phyloP scores from a whole-genome alignment of 1,139 yeast genomes.

The Taphrina flavorubra region DNA sequence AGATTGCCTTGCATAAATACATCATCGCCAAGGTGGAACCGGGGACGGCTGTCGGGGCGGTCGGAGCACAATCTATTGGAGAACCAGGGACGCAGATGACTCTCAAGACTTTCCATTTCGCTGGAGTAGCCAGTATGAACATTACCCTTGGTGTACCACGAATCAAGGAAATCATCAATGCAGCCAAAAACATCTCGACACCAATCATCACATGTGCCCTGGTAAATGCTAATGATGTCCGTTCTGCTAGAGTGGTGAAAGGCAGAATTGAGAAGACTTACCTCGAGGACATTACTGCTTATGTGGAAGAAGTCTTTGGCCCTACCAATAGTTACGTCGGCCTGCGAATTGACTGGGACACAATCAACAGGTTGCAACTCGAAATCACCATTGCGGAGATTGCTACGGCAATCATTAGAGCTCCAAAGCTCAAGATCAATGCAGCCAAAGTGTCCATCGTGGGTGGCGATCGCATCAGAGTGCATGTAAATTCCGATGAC shows the following conservation, averaged over 20 bases:
- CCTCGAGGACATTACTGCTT: conserved; percentile 82
- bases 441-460: conserved; percentile 69
- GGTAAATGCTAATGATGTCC: conserved; percentile 87
- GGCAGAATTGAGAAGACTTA: conserved; percentile 95
- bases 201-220: conserved; percentile 95
- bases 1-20: conserved; percentile 80
- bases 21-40: conserved; percentile 94
- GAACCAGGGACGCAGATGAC: conserved; percentile 99
- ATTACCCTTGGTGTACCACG: conserved; percentile 99
- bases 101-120: conserved; percentile 97
- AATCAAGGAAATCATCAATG: conserved; percentile 96
- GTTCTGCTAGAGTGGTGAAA: conserved; percentile 97
- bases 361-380: conserved; percentile 87
- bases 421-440: conserved; percentile 86
- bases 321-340: conserved; percentile 79
- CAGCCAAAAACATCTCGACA: conserved; percentile 91
- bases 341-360: conserved; percentile 77
- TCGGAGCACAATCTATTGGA: conserved; percentile 98
- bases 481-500: conserved; percentile 65
- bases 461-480: conserved; percentile 73
- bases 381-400: conserved; percentile 86
- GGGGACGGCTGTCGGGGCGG: conserved; percentile 99
- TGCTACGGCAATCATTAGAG: conserved; percentile 77
- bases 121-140: conserved; percentile 99
- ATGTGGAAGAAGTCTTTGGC: conserved; percentile 90